Base-by-base conservation (phyloP, 306 rosid genomes). In the Gleditsia sinensis region DNA sequence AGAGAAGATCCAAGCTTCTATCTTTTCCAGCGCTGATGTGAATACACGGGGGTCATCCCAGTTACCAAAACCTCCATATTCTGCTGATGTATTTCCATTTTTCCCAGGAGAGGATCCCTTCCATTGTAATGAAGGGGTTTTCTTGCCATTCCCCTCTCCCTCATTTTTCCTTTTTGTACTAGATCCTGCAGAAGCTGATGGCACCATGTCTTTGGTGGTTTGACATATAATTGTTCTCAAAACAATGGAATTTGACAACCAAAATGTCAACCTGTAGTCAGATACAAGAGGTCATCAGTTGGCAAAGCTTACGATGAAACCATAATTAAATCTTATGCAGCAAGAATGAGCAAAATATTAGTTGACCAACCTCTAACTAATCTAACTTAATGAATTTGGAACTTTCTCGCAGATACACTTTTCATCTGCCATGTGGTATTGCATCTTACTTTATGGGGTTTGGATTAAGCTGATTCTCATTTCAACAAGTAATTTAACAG, bases 1-100 rank as follows among this genome's bases (percentile, higher is more conserved):
- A 39, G 96, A 90, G 85, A 94, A 94, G 82, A 92, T 88, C 99
- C 99, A 94, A 30, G 88, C 84, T 83, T 94, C 99, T 67, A 92
- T 70, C 83, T 92, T 94, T 83, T 87, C 96, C 68, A 94, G 80
- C 55, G 93, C 93, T 61, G 86, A 77, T 20, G 49, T 82, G 74
- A 92, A 90, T 40, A 86, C 79, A 27, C 66, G 82, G 16, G 86
- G 85, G 51, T 92, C 86, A 73, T 82, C 92, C 91, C 96, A 92
- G 75, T 84, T 79, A 61, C 85, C 63, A 5, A 81, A 77, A 69
- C 84, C 83, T 60, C 78, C 89, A 77, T 25, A 75, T 36, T 81
- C 77, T 49, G 74, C 54, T 30, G 67, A 77, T 27, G 51, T 17
- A 59, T 74, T 85, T 56, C 79, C 90, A 36, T 60, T 84, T 79